Conservation (phyloP, 306 rosid species). For the Vigna hirtella region DNA sequence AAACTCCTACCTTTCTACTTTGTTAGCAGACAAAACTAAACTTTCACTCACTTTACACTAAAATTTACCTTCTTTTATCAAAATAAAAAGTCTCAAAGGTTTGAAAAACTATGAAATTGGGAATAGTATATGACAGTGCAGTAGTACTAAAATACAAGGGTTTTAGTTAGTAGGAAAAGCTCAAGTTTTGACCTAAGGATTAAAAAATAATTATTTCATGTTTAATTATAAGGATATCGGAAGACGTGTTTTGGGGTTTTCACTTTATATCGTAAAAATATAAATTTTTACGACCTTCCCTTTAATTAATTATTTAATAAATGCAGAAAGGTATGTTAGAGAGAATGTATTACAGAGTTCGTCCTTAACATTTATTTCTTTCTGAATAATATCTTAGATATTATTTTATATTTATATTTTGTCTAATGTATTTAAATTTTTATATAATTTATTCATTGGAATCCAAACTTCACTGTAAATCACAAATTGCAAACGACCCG, state of each 20-base stretch:
- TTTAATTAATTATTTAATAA: too few relatives aligned
- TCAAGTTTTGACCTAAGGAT: slow-evolving; percentile 23
- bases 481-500: too few relatives aligned
- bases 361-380: too few relatives aligned
- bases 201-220: not conserved
- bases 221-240: not conserved
- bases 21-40: slow-evolving; percentile 47
- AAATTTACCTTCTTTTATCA: not conserved
- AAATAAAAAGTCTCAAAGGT: not conserved
- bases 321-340: not conserved
- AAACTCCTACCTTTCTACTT: slow-evolving; percentile 14
- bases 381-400: too few relatives aligned
- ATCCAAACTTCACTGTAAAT: too few relatives aligned
- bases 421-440: too few relatives aligned
- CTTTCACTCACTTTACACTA: slow-evolving; percentile 49
- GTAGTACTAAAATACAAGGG: not conserved
- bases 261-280: too few relatives aligned
- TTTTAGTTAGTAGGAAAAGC: not conserved
- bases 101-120: slow-evolving; percentile 11
- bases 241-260: not conserved
- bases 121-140: too few relatives aligned
- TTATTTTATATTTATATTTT: too few relatives aligned
- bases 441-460: too few relatives aligned
- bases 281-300: too few relatives aligned
- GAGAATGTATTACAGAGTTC: too few relatives aligned